phyloP scores from a whole-genome alignment of 2,329 filamentous ascomycete genomes.

The Clathrospora elynae region DNA sequence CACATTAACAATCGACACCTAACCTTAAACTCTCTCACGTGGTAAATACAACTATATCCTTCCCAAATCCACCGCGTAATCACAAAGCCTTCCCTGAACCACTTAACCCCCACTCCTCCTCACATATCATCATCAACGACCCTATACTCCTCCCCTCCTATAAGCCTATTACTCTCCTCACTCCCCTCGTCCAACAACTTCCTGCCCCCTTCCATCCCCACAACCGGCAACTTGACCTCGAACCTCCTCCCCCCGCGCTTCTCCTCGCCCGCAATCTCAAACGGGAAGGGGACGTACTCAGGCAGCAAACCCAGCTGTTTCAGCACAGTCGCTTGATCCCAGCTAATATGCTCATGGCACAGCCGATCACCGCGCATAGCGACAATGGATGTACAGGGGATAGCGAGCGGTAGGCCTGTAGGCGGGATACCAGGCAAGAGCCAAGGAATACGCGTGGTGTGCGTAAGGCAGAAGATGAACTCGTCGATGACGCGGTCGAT shows the following conservation, averaged over 20 bases:
- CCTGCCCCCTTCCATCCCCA: slow-evolving; percentile 59
- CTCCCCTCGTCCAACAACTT: slow-evolving; percentile 59
- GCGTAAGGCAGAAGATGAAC: slow-evolving; percentile 44
- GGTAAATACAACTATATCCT: too few relatives aligned
- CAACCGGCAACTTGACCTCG: slow-evolving; percentile 67
- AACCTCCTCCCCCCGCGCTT: slow-evolving; percentile 51
- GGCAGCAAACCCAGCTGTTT: slow-evolving; percentile 67
- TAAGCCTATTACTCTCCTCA: slow-evolving; percentile 63
- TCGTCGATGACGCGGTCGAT: slow-evolving; percentile 65
- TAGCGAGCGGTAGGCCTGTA: slow-evolving; percentile 49
- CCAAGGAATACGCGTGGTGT: slow-evolving; percentile 43
- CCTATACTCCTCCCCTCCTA: slow-evolving; percentile 42
- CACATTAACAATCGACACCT: too few relatives aligned
- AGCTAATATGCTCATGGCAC: slow-evolving; percentile 72
- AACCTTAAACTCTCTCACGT: too few relatives aligned
- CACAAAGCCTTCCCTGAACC: too few relatives aligned
- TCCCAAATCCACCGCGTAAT: too few relatives aligned
- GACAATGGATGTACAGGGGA: slow-evolving; percentile 69
- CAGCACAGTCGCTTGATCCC: slow-evolving; percentile 70
- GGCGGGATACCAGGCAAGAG: slow-evolving; percentile 45
- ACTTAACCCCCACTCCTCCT: too few relatives aligned
- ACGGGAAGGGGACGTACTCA: slow-evolving; percentile 67
- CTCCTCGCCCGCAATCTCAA: slow-evolving; percentile 34
- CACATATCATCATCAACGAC: slow-evolving; percentile 39
- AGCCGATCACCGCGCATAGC: slow-evolving; percentile 70